These are phyloP conservation scores for Tephrocybe sp. DNA, from an alignment of 768 basidiomycete species.

Conservation along the genomic window DNA sequence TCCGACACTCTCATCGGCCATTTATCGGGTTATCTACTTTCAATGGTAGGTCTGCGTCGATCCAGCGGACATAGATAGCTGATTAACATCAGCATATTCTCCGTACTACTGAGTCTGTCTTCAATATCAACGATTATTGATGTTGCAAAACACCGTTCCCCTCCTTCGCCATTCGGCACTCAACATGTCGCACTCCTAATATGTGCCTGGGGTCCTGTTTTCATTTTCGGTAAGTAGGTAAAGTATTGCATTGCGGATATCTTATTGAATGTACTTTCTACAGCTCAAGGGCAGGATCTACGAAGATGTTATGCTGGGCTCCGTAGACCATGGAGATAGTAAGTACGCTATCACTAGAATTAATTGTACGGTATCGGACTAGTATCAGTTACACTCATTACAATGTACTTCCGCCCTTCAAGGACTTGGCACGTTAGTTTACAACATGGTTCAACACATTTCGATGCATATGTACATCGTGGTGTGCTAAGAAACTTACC, in stretches of 20 bases:
- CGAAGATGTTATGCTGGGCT: not conserved
- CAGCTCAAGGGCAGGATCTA: not conserved
- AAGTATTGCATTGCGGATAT: no score
- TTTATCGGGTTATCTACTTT: constrained; percentile 54
- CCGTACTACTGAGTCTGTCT: constrained; percentile 43
- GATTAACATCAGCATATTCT: constrained; percentile 33
- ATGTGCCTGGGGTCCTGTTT: constrained; percentile 54
- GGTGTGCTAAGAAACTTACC: no score
- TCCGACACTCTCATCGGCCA: constrained; percentile 36
- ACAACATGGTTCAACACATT: no score
- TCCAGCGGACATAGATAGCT: not conserved
- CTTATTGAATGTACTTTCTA: not conserved
- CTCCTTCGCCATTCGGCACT: constrained; percentile 57
- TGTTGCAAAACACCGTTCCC: constrained; percentile 29
- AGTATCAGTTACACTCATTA: no score
- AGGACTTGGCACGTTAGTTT: no score
- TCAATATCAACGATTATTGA: constrained; percentile 53
- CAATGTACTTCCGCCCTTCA: no score
- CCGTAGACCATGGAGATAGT: no score
- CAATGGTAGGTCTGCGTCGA: constrained; percentile 40
- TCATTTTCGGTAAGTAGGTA: constrained; percentile 46
- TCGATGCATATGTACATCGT: no score
- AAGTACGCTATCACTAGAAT: no score
- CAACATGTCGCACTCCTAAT: constrained; percentile 63
- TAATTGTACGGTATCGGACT: no score